phyloP scores from a whole-genome alignment of 2,329 filamentous ascomycete genomes.

The Calonectria pteridis region DNA sequence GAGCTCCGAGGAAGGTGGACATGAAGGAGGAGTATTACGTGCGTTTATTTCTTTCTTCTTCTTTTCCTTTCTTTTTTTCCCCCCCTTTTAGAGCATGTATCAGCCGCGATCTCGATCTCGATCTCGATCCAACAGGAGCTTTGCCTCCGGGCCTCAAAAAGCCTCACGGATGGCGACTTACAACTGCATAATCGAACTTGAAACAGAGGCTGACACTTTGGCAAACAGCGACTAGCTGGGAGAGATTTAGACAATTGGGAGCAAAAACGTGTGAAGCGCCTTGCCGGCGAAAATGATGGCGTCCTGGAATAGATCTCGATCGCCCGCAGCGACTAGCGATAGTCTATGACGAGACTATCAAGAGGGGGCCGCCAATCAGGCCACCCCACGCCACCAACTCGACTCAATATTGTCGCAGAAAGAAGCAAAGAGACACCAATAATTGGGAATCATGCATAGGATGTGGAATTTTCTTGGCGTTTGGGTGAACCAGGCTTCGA shows the following conservation, averaged over 20 bases:
- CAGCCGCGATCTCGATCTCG: neutral
- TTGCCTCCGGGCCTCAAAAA: neutral
- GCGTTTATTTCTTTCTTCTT: conserved; percentile 52
- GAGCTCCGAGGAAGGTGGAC: conserved; percentile 77
- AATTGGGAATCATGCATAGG: conserved; percentile 9
- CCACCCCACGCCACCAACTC: conserved; percentile 2
- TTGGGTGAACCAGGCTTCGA: neutral
- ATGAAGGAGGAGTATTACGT: conserved; percentile 92
- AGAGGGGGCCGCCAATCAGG: neutral
- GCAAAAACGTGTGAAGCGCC: conserved; percentile 90
- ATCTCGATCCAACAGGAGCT: neutral
- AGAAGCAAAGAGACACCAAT: conserved; percentile 9
- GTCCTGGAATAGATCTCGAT: conserved; percentile 60
- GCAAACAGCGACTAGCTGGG: conserved; percentile 63
- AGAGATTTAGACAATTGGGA: conserved; percentile 98
- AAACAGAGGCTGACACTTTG: conserved; percentile 28
- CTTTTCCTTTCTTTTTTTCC: neutral
- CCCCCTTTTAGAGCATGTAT: neutral
- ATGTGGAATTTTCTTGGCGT: neutral
- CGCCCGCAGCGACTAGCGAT: conserved; percentile 1
- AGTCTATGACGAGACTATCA: neutral
- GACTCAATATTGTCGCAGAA: conserved; percentile 8
- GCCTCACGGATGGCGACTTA: neutral
- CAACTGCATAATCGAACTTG: neutral
- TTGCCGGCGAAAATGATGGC: conserved; percentile 92